phyloP scores from a whole-genome alignment of 306 rosid genomes.

The Psophocarpus tetragonolobus region DNA sequence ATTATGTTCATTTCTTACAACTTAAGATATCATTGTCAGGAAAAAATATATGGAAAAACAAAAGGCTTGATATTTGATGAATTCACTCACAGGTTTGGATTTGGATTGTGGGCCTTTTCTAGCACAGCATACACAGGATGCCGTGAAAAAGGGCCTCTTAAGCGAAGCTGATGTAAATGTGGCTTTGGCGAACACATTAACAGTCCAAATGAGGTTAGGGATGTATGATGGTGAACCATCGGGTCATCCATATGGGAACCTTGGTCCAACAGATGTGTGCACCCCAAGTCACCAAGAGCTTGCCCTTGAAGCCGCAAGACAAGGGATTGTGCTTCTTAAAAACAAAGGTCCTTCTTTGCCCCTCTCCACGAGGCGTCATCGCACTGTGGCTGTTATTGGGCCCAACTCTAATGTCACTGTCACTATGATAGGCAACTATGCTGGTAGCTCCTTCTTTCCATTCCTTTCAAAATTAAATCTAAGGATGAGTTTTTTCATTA shows the following conservation, averaged over 20 bases:
- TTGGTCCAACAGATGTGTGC: slow-evolving; percentile 79
- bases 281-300: slow-evolving; percentile 60
- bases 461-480: neutral
- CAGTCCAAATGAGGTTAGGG: slow-evolving; percentile 81
- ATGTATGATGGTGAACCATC: slow-evolving; percentile 74
- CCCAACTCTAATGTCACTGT: slow-evolving; percentile 74
- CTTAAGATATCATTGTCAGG: neutral
- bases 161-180: slow-evolving; percentile 47
- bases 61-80: neutral
- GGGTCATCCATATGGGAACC: slow-evolving; percentile 49
- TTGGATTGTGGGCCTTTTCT: slow-evolving; percentile 86
- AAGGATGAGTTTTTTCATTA: too few species aligned
- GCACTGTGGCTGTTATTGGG: slow-evolving; percentile 71
- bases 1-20: neutral
- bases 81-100: slow-evolving; percentile 62
- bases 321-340: slow-evolving; percentile 81
- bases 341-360: slow-evolving; percentile 63
- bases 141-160: slow-evolving; percentile 58
- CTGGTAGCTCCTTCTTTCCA: slow-evolving; percentile 42
- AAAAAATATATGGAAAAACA: neutral
- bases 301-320: slow-evolving; percentile 73
- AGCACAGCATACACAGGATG: slow-evolving; percentile 59
- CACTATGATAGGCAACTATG: slow-evolving; percentile 87
- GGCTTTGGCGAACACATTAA: slow-evolving; percentile 59
- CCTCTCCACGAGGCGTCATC: slow-evolving; percentile 49